Percentiles rank a stretch among this genome's conserved stretches.
These are phyloP conservation scores for Diaporthe citriasiana DNA, from an alignment of 2,329 filamentous ascomycete genomes.

Conservation along the genomic window DNA sequence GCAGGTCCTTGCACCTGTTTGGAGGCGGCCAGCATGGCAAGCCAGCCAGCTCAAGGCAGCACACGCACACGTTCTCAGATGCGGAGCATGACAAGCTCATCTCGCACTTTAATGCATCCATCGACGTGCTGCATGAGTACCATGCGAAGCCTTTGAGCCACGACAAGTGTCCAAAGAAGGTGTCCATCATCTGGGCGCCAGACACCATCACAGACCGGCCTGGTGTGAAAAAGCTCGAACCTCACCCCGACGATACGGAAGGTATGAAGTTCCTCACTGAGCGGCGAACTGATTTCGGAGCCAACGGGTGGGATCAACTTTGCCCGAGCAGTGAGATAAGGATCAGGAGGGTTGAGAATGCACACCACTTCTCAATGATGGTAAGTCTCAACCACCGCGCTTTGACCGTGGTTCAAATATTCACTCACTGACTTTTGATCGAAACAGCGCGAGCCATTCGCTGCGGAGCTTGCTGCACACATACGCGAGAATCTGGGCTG, in stretches of 20 bases:
- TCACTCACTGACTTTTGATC: background rate
- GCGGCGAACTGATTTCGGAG: conserved; percentile 18
- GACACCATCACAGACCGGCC: conserved; percentile 30
- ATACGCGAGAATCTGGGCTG: background rate
- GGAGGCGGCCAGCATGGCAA: conserved; percentile 27
- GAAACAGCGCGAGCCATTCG: conserved; percentile 20
- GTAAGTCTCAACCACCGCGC: background rate
- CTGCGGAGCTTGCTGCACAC: conserved; percentile 21
- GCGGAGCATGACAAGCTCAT: conserved; percentile 29
- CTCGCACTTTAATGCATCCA: conserved; percentile 27
- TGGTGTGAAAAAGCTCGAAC: conserved; percentile 11
- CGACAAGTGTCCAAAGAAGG: background rate
- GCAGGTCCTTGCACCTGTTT: conserved; percentile 30
- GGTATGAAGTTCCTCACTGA: conserved; percentile 35
- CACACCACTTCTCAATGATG: conserved; percentile 35
- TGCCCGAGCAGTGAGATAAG: conserved; percentile 13
- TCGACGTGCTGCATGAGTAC: conserved; percentile 30
- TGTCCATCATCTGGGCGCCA: conserved; percentile 33
- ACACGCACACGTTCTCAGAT: conserved; percentile 16
- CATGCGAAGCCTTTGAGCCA: background rate
- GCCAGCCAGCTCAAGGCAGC: conserved; percentile 13
- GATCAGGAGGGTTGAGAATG: conserved; percentile 2
- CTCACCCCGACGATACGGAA: conserved; percentile 25
- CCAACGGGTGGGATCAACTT: conserved; percentile 25
- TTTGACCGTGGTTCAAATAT: background rate